Percentiles rank a stretch among this genome's conserved stretches.
phyloP scores from a whole-genome alignment of 2,329 filamentous ascomycete species.

The Cladosporium sp. region DNA sequence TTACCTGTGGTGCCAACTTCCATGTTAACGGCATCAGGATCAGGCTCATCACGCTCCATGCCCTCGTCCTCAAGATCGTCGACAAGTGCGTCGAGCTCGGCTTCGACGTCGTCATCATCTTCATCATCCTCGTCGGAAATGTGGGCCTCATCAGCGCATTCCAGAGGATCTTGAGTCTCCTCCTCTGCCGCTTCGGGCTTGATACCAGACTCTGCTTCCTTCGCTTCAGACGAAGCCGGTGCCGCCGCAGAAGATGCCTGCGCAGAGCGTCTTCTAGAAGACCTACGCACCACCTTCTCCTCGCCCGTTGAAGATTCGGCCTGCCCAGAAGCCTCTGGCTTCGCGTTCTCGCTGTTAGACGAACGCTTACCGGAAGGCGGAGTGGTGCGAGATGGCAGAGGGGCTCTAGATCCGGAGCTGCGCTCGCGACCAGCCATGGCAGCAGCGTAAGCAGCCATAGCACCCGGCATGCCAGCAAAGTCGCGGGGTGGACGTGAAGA shows the following conservation, averaged over 20 bases:
- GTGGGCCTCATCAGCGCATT: slow-evolving; percentile 89
- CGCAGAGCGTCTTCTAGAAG: slow-evolving; percentile 28
- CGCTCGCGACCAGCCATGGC: slow-evolving; percentile 55
- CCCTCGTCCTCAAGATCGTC: slow-evolving; percentile 82
- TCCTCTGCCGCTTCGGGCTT: slow-evolving; percentile 46
- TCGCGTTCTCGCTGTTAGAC: slow-evolving; percentile 20
- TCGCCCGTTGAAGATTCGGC: slow-evolving; percentile 19
- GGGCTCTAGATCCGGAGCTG: slow-evolving; percentile 27
- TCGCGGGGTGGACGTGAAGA: slow-evolving; percentile 44
- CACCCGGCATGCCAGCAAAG: slow-evolving; percentile 57
- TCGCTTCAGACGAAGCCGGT: slow-evolving; percentile 12
- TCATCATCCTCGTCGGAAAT: slow-evolving; percentile 53
- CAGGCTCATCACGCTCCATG: slow-evolving; percentile 66
- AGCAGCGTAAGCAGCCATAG: slow-evolving; percentile 72
- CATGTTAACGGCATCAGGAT: slow-evolving; percentile 84
- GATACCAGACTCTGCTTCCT: slow-evolving; percentile 5
- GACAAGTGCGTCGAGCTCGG: slow-evolving; percentile 78
- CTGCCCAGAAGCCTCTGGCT: slow-evolving; percentile 19
- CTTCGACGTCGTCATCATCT: slow-evolving; percentile 47
- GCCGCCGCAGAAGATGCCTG: slow-evolving; percentile 21
- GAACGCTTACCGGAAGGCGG: slow-evolving; percentile 7
- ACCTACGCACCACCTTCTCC: slow-evolving; percentile 27
- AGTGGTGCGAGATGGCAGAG: slow-evolving; percentile 17
- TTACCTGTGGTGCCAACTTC: slow-evolving; percentile 83
- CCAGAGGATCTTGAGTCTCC: slow-evolving; percentile 63